phyloP scores from a whole-genome alignment of 2,329 filamentous ascomycete species.

The Xylaria sp. region DNA sequence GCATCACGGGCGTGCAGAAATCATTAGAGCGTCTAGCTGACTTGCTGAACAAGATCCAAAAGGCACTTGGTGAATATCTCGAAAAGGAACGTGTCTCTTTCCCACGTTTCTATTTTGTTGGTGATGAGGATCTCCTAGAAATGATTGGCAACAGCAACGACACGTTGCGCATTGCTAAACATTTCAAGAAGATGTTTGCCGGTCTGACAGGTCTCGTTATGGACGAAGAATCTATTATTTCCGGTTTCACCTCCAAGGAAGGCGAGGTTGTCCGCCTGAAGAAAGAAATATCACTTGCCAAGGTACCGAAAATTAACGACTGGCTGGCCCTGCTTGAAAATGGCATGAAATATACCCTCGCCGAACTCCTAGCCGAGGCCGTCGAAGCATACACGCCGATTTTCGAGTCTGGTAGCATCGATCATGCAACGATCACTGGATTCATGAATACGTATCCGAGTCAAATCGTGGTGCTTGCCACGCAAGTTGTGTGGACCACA shows the following conservation, averaged over 20 bases:
- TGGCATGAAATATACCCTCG: slow-evolving; percentile 94
- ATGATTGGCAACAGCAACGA: slow-evolving; percentile 99
- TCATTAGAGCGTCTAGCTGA: slow-evolving; percentile 96
- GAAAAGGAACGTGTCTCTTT: slow-evolving; percentile 98
- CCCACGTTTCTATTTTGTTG: slow-evolving; percentile 98
- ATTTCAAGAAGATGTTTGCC: slow-evolving; percentile 99
- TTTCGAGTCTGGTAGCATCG: slow-evolving; percentile 77
- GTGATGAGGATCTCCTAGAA: slow-evolving; percentile 96
- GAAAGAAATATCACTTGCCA: slow-evolving; percentile 89
- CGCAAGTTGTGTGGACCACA: slow-evolving; percentile 93
- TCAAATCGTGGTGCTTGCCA: slow-evolving; percentile 94
- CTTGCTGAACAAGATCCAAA: slow-evolving; percentile 98
- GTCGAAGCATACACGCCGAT: slow-evolving; percentile 83
- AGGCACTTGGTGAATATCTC: slow-evolving; percentile 96
- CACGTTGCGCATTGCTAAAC: slow-evolving; percentile 93
- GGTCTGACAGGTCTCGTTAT: slow-evolving; percentile 90
- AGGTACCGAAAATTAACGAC: slow-evolving; percentile 97
- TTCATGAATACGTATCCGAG: slow-evolving; percentile 89
- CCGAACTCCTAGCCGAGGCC: slow-evolving; percentile 88
- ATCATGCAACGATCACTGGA: slow-evolving; percentile 75
- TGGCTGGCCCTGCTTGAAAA: slow-evolving; percentile 94
- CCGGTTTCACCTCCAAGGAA: slow-evolving; percentile 94
- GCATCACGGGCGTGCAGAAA: slow-evolving; percentile 95
- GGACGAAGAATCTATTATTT: slow-evolving; percentile 89
- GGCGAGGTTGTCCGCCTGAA: slow-evolving; percentile 88